Conservation (phyloP, 2,329 filamentous ascomycete genomes). For the Aspergillus sp. region DNA sequence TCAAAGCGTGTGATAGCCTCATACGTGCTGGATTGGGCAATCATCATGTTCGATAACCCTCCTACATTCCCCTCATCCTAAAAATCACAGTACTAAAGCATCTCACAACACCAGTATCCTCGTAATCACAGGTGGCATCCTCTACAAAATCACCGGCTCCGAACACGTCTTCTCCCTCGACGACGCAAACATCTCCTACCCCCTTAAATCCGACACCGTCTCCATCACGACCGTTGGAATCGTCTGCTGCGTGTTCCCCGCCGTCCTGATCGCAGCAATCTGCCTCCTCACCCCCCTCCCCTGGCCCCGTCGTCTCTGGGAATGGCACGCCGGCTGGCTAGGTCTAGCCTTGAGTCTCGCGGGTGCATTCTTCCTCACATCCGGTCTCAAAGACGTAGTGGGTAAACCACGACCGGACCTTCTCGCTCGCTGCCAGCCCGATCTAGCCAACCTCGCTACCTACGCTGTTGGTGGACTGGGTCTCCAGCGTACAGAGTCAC, state of each 20-base stretch:
- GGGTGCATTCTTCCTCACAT: conserved; percentile 7
- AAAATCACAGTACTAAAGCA: no score
- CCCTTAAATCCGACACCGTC: background rate
- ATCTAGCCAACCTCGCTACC: background rate
- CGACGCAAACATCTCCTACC: conserved; percentile 1
- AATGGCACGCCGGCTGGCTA: background rate
- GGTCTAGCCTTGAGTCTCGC: conserved; percentile 1
- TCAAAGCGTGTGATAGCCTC: no score
- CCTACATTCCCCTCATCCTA: no score
- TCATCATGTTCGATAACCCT: no score
- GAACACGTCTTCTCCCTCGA: conserved; percentile 1
- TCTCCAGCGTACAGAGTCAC: background rate
- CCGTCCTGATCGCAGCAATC: conserved; percentile 6
- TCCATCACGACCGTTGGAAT: conserved; percentile 2
- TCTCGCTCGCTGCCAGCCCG: conserved; percentile 2
- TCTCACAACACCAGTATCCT: background rate
- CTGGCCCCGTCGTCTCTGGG: background rate
- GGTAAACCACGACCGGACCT: conserved; percentile 5
- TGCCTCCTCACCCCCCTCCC: background rate
- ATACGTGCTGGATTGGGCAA: no score
- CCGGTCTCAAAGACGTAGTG: conserved; percentile 2
- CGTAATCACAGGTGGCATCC: background rate
- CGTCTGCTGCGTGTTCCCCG: conserved; percentile 1
- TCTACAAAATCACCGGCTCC: background rate
- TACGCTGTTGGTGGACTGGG: background rate